A percentile compares a stretch with the other conserved stretches of the same genome.
Conservation (phyloP, 306 rosid genomes). For the Castanea crenata region DNA sequence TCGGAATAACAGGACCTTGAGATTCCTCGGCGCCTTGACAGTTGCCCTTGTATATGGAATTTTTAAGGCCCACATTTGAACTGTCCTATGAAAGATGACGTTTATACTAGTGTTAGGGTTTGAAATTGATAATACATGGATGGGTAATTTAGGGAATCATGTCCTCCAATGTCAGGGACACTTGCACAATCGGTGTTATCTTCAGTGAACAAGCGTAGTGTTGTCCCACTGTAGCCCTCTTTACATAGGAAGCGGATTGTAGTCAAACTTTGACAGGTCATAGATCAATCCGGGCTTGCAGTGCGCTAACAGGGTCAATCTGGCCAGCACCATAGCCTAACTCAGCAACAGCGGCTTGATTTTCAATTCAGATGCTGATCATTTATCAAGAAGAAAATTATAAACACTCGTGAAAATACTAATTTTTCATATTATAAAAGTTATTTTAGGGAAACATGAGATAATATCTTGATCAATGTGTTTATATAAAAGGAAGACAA, state of each 20-base stretch:
- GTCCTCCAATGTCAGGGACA: no score
- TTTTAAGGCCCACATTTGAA: slow-evolving; percentile 51
- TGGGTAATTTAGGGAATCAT: slow-evolving; percentile 81
- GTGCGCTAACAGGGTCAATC: slow-evolving; percentile 46
- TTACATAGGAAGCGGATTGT: slow-evolving; percentile 57
- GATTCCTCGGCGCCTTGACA: no score
- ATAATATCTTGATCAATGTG: no score
- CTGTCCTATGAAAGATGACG: slow-evolving; percentile 51
- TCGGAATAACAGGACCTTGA: slow-evolving; percentile 46
- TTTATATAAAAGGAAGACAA: no score
- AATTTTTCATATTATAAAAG: neutral
- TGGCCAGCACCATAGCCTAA: slow-evolving; percentile 67
- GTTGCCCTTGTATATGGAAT: slow-evolving; percentile 54
- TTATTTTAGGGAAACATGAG: neutral
- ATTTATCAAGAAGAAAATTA: slow-evolving; percentile 19
- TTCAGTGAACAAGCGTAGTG: slow-evolving; percentile 18
- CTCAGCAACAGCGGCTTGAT: slow-evolving; percentile 19
- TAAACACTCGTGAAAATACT: neutral
- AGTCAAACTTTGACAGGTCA: slow-evolving; percentile 36
- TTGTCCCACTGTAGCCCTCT: slow-evolving; percentile 40
- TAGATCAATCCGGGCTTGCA: slow-evolving; percentile 63
- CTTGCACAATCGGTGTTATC: neutral
- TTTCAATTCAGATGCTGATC: slow-evolving; percentile 48
- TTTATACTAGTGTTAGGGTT: slow-evolving; percentile 21
- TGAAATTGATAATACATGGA: slow-evolving; percentile 44